Conservation (phyloP, 202 grass and related monocot species). For the Zizania palustris region DNA sequence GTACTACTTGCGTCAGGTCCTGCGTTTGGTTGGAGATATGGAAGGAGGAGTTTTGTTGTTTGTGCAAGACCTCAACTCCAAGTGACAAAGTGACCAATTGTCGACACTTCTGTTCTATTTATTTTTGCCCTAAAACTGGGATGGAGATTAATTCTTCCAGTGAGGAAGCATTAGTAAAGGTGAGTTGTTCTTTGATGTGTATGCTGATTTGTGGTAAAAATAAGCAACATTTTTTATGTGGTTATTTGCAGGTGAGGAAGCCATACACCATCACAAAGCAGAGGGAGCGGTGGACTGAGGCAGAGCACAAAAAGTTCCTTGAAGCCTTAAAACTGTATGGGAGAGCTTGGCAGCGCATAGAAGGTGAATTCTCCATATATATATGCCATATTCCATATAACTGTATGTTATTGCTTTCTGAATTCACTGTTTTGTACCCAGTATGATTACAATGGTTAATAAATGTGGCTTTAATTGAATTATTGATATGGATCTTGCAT, state of each 20-base stretch:
- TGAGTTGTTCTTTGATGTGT: constrained; percentile 41
- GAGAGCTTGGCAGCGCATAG: constrained; percentile 97
- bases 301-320: constrained; percentile 92
- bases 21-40: constrained; percentile 70
- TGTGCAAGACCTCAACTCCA: constrained; percentile 75
- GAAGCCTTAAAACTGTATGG: constrained; percentile 98
- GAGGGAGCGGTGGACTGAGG: constrained; percentile 95
- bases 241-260: constrained; percentile 72
- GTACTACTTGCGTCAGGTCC: constrained; percentile 69
- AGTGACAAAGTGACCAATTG: constrained; percentile 54
- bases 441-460: constrained; percentile 19
- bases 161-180: constrained; percentile 80
- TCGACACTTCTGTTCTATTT: constrained; percentile 31
- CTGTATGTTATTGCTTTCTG: constrained; percentile 11
- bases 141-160: constrained; percentile 90
- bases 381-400: constrained; percentile 12
- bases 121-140: constrained; percentile 39
- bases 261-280: constrained; percentile 99
- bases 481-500: constrained; percentile 48
- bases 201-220: constrained; percentile 41
- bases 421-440: constrained; percentile 22
- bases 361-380: constrained; percentile 62
- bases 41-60: constrained; percentile 66
- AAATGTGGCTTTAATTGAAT: constrained; percentile 31
- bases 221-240: constrained; percentile 29